Percentiles rank a stretch among this genome's conserved stretches.
These are phyloP conservation scores for Trypanosoma boissoni DNA, from an alignment of 208 protist species.

Conservation along the genomic window DNA sequence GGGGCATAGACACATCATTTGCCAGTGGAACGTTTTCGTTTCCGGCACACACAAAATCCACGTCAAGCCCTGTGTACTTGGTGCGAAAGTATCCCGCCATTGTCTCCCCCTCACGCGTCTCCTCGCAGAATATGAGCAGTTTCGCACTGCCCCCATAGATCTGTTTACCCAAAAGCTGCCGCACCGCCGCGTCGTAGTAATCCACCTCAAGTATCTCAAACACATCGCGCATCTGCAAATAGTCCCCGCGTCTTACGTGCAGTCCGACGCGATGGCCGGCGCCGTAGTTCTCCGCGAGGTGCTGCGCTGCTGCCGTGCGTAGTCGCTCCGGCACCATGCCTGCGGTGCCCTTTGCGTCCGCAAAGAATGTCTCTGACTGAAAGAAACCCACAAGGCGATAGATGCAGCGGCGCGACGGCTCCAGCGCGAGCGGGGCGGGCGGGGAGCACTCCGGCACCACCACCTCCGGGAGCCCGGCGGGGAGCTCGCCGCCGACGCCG, in stretches of 20 bases:
- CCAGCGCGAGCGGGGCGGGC: constrained; percentile 25
- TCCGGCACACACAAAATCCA: constrained; percentile 41
- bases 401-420: constrained; percentile 25
- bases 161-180: constrained; percentile 52
- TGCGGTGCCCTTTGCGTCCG: constrained; percentile 38
- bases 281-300: constrained; percentile 38
- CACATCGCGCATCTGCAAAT: constrained; percentile 56
- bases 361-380: constrained; percentile 73
- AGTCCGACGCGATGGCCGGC: constrained; percentile 45
- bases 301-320: constrained; percentile 22
- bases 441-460: constrained; percentile 63
- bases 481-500: constrained; percentile 30
- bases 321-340: constrained; percentile 35
- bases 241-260: constrained; percentile 82
- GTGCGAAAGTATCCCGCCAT: constrained; percentile 47
- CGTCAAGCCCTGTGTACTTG: constrained; percentile 56
- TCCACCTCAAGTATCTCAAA: constrained; percentile 64
- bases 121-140: constrained; percentile 82
- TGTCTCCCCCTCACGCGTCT: constrained; percentile 41
- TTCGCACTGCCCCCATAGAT: constrained; percentile 2
- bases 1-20: constrained; percentile 12
- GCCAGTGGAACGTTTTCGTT: constrained; percentile 20
- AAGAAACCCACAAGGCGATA: constrained; percentile 84
- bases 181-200: constrained; percentile 66
- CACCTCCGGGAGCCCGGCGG: constrained; percentile 25